Evolutionary conservation across 192 early-diverging fungal species (phyloP), one percentile per base, ranked within the genome.

Genomic region (Gamsiella multidivaricata): DNA sequence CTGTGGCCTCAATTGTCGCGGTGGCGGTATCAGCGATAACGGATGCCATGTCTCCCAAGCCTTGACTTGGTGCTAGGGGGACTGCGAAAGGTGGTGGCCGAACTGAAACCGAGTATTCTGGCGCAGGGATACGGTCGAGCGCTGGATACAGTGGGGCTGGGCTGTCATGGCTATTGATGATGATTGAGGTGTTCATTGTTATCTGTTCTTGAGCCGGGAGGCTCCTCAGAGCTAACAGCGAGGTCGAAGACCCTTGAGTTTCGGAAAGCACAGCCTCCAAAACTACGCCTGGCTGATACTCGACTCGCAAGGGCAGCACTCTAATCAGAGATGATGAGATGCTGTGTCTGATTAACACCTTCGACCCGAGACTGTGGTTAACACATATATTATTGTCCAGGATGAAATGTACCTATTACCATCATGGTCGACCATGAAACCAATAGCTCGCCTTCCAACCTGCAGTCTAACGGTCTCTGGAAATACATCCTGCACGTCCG

Each of bases 331-430:
- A n/a, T n/a, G n/a, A n/a, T n/a, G n/a, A n/a, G n/a, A n/a, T n/a
- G n/a, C n/a, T n/a, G n/a, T n/a, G n/a, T n/a, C n/a, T n/a, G n/a
- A n/a, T n/a, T n/a, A n/a, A n/a, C n/a, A n/a, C n/a, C n/a, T n/a
- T n/a, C n/a, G n/a, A n/a, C n/a, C n/a, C n/a, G n/a, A n/a, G n/a
- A n/a, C n/a, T n/a, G n/a, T n/a, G n/a, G n/a, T n/a, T n/a, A n/a
- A n/a, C n/a, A n/a, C n/a, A n/a, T n/a, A n/a, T n/a, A n/a, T n/a
- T n/a, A n/a, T n/a, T n/a, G n/a, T n/a, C n/a, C n/a, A n/a, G n/a
- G n/a, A n/a, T n/a, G 17, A 18, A n/a, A 10, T 46, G 12, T 36
- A 55, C 54, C 54, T 55, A n/a, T 55, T 55, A 7, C 54, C 54
- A 34, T 55, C 17, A 11, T 17, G 32, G 33, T 55, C 54, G 3